phyloP scores from a whole-genome alignment of 768 basidiomycete genomes.

The Mycena leptocephala region DNA sequence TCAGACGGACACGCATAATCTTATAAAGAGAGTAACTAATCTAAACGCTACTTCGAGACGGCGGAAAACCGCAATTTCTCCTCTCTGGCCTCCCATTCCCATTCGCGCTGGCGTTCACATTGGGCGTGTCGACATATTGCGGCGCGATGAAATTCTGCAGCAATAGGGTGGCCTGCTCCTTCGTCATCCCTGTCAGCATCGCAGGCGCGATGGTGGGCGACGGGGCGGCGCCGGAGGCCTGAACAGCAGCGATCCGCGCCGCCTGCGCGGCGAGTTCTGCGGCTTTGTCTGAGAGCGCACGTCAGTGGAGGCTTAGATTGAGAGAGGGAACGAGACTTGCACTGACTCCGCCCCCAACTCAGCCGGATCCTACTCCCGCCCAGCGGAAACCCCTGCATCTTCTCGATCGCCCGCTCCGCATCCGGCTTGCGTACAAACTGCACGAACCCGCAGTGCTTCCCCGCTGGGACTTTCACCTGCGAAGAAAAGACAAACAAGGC shows the following conservation, averaged over 20 bases:
- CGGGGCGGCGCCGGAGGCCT: neutral
- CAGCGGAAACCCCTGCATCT: constrained; percentile 97
- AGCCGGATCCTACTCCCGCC: constrained; percentile 92
- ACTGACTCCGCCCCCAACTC: constrained; percentile 97
- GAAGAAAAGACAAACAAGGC: too few relatives aligned
- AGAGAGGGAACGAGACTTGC: too few relatives aligned
- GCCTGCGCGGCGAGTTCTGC: constrained; percentile 92
- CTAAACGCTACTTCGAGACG: too few relatives aligned
- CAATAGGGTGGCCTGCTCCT: constrained; percentile 76
- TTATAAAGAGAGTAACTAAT: too few relatives aligned
- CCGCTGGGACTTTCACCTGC: constrained; percentile 95
- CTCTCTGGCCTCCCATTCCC: too few relatives aligned
- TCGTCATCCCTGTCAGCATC: constrained; percentile 58
- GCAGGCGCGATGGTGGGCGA: constrained; percentile 38
- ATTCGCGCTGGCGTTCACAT: too few relatives aligned
- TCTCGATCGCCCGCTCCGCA: constrained; percentile 93
- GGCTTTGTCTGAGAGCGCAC: constrained; percentile 94
- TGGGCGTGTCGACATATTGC: too few relatives aligned
- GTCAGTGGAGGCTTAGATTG: too few relatives aligned
- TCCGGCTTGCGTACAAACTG: constrained; percentile 95
- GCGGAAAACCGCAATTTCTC: too few relatives aligned
- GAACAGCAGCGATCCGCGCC: neutral
- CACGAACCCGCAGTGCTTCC: constrained; percentile 96
- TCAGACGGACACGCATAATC: too few relatives aligned
- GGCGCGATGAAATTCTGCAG: constrained; percentile 77